Conservation (phyloP, 2,329 filamentous ascomycete genomes). For the Drechslera avenae region DNA sequence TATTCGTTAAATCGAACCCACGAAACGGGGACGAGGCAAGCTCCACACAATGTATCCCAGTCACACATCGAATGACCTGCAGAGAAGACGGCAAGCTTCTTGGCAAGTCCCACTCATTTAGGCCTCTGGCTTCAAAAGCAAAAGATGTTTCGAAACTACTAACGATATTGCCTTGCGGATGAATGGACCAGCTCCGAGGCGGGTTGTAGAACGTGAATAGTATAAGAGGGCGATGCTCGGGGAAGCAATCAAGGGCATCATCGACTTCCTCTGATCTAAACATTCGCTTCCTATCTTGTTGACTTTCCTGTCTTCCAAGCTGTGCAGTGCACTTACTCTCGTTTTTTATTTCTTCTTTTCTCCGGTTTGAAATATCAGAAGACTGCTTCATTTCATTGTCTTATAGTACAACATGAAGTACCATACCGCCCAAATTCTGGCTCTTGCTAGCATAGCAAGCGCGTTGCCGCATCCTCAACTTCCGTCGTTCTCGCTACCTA, state of each 20-base stretch:
- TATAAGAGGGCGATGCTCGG: slow-evolving; percentile 2
- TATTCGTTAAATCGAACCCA: too few species aligned
- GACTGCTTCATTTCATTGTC: background rate
- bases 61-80: background rate
- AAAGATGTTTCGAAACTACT: slow-evolving; percentile 2
- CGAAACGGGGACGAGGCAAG: too few species aligned
- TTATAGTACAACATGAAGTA: slow-evolving; percentile 32
- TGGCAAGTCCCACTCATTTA: background rate
- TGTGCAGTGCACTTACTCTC: slow-evolving; percentile 27
- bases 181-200: background rate
- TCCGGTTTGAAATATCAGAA: background rate
- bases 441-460: slow-evolving; percentile 27
- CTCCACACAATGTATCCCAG: too few species aligned
- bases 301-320: background rate
- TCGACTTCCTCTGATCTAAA: slow-evolving; percentile 12
- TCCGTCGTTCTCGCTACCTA: slow-evolving; percentile 20
- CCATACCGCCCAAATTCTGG: slow-evolving; percentile 21
- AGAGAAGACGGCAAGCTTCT: background rate
- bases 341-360: too few species aligned
- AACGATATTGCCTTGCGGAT: background rate
- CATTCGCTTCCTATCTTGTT: slow-evolving; percentile 8
- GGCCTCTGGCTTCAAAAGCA: background rate
- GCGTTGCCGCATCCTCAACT: slow-evolving; percentile 32
- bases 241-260: slow-evolving; percentile 1
- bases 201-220: background rate